Base-by-base conservation (phyloP, 495 filamentous ascomycete genomes). In the Copromyces sp. region DNA sequence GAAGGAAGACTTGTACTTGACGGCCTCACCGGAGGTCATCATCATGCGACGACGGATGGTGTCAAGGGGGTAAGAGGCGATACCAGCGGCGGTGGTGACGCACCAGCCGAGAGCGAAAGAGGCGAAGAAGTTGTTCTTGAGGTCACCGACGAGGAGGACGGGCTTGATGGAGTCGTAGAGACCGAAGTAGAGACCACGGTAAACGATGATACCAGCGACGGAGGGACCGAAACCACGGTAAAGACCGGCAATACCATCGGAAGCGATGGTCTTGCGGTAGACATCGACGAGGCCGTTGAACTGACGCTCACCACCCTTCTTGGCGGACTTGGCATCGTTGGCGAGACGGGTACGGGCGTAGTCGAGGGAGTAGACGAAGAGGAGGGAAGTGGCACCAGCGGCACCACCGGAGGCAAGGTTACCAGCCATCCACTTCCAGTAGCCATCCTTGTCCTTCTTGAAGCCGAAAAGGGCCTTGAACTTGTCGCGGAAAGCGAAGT, bases 141-240 rank as follows among this genome's bases (percentile, higher is more conserved):
- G 94, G 81, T 88, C 74, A 81, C 95, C 95, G 82, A 92, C 89
- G 70, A 99, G 93, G 85, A 98, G 83, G 84, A 98, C 93, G 78
- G 95, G 95, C 93, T 99, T 99, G 89, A 99, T 91, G 77, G 95
- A 99, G 87, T 98, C 95, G 94, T 99, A 98, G 92, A 99, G 92
- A 82, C 95, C 95, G 91, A 99, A 99, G 93, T 99, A 99, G 77
- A 99, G 94, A 97, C 95, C 95, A 93, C 95, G 96, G 92, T 99
- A 99, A 85, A 99, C 96, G 83, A 98, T 85, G 84, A 99, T 99
- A 89, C 95, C 95, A 84, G 90, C 88, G 81, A 99, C 95, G 78
- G 96, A 99, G 83, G 96, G 96, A 88, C 93, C 93, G 92, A 99
- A 99, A 89, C 95, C 95, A 94, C 95, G 95, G 92, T 99, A 99